A percentile compares a stretch with the other conserved stretches of the same genome.
Evolutionary conservation across 1,284 basidiomycete species (phyloP).

Genomic region (Puccinia coronata): DNA sequence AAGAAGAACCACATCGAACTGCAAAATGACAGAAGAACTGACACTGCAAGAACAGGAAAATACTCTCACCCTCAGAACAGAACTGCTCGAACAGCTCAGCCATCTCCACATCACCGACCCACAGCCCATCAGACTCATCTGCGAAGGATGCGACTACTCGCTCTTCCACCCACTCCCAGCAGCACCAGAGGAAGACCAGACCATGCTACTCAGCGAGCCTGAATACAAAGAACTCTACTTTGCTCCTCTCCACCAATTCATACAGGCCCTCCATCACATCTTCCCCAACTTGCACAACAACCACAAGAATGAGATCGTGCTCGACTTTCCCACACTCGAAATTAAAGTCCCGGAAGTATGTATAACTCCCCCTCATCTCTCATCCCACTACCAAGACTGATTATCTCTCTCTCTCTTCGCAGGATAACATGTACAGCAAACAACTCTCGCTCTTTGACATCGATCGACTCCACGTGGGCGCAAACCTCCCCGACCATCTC

Average conservation of each 20-base stretch:
- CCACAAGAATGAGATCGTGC: slow-evolving; percentile 35
- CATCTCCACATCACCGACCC: too few relatives aligned
- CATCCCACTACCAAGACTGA: too few relatives aligned
- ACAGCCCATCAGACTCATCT: slow-evolving; percentile 20
- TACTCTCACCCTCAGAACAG: too few relatives aligned
- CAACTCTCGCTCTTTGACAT: slow-evolving; percentile 45
- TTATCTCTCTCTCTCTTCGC: background rate
- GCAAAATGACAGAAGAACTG: too few relatives aligned
- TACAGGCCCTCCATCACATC: slow-evolving; percentile 28
- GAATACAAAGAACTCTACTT: slow-evolving; percentile 36
- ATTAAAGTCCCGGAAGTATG: slow-evolving; percentile 38
- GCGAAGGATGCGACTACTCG: slow-evolving; percentile 36
- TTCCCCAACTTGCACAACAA: slow-evolving; percentile 31
- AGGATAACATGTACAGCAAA: slow-evolving; percentile 43
- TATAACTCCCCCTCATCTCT: background rate
- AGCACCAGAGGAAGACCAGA: background rate
- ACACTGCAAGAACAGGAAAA: too few relatives aligned
- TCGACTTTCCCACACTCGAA: slow-evolving; percentile 34
- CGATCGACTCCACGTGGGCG: slow-evolving; percentile 47
- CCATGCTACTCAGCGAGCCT: slow-evolving; percentile 21
- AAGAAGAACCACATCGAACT: too few relatives aligned
- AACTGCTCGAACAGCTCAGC: too few relatives aligned
- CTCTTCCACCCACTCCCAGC: slow-evolving; percentile 17
- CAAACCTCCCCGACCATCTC: slow-evolving; percentile 24
- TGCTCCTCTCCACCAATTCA: slow-evolving; percentile 10